These are phyloP conservation scores for Graphiopsis chlorocephala DNA, from an alignment of 2,329 filamentous ascomycete species.

Conservation along the genomic window DNA sequence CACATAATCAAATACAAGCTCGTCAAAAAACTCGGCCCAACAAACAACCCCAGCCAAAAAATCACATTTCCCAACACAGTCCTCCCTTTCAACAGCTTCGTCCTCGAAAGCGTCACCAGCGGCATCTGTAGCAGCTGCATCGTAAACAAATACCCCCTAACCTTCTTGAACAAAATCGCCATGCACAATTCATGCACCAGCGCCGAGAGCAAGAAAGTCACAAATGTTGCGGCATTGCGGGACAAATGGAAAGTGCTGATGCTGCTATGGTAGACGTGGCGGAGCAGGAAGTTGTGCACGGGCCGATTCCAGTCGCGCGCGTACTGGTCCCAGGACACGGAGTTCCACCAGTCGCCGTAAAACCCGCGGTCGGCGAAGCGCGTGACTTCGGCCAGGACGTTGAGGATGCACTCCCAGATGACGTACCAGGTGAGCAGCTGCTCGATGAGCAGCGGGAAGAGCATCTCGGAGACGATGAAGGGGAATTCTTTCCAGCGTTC, in stretches of 20 bases:
- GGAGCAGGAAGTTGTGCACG: constrained; percentile 72
- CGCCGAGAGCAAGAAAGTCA: constrained; percentile 71
- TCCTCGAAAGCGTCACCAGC: constrained; percentile 65
- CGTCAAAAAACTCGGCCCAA: constrained; percentile 65
- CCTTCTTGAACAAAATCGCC: constrained; percentile 77
- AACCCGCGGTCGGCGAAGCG: constrained; percentile 75
- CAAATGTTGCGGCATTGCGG: constrained; percentile 68
- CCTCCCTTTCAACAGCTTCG: constrained; percentile 61
- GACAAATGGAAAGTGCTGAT: constrained; percentile 71
- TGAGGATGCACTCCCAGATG: constrained; percentile 68
- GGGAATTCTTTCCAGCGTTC: constrained; percentile 67
- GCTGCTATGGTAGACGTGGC: constrained; percentile 75
- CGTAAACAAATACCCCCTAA: constrained; percentile 70
- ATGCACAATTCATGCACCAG: constrained; percentile 74
- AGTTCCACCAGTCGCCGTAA: constrained; percentile 54
- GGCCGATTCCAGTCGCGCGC: constrained; percentile 80
- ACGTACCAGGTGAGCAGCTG: constrained; percentile 77
- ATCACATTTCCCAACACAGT: constrained; percentile 68
- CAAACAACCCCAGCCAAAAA: constrained; percentile 78
- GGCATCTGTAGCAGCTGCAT: constrained; percentile 74
- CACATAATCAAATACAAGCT: constrained; percentile 51
- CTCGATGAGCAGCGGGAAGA: constrained; percentile 77
- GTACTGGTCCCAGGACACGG: constrained; percentile 68
- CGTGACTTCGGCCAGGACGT: constrained; percentile 73
- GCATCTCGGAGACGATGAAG: constrained; percentile 70